Conservation (phyloP, 2,329 filamentous ascomycete species). For the Colletotrichum sp. region DNA sequence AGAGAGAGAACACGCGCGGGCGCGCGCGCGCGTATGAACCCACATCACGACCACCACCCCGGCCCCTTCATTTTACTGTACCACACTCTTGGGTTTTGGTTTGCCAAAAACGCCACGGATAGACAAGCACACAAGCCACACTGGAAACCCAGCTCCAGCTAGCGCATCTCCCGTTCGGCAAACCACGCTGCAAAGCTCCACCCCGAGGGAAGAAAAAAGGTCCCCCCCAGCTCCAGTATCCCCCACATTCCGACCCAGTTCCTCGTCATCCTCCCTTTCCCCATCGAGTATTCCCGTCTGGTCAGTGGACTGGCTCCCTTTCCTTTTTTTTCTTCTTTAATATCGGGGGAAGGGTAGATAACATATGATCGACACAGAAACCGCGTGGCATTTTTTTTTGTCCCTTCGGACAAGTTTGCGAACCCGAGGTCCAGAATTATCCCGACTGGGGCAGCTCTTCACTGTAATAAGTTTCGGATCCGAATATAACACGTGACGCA, state of each 20-base stretch:
- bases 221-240: neutral
- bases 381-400: neutral
- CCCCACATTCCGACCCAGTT: neutral
- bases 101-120: neutral
- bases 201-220: neutral
- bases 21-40: neutral
- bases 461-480: neutral
- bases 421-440: neutral
- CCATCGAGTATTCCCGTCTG: neutral
- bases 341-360: neutral
- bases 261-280: neutral
- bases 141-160: neutral
- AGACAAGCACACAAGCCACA: neutral
- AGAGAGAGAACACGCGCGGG: neutral
- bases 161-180: neutral
- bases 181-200: neutral
- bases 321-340: neutral
- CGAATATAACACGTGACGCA: neutral
- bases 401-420: neutral
- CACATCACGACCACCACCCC: neutral
- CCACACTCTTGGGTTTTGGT: neutral
- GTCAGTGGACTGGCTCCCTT: neutral
- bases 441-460: neutral
- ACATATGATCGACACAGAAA: neutral
- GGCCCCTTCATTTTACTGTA: neutral